Evolutionary conservation across 495 filamentous ascomycete species (phyloP), one percentile per base, ranked within the genome.

Genomic region (Delitschia confertaspora): DNA sequence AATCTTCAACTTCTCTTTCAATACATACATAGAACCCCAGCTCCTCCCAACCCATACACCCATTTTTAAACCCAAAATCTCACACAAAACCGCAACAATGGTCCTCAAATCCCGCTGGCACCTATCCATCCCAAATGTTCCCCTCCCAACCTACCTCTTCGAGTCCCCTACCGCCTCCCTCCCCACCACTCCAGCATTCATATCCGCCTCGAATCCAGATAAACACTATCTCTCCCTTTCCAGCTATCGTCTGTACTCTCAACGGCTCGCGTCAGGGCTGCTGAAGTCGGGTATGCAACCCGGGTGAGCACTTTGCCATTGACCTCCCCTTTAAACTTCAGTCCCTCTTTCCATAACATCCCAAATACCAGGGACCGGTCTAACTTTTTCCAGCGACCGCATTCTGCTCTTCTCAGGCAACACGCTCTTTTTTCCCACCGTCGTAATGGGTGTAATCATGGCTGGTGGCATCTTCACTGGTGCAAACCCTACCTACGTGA

Each of bases 381-480:
- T n/a, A n/a, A n/a, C n/a, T n/a, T n/a, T n/a, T n/a, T n/a, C n/a
- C n/a, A n/a, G 82, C 20, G 85, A 88, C 52, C 74, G 83, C 5
- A 76, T 91, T 3, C 67, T 91, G 13, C 67, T 65, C 10, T 65
- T 55, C 47, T 60, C 56, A 6, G 61, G 60, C 16, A 66, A 66
- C 42, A 61, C 55, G 51, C 59, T 91, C 33, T 85, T 80, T 67
- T 86, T 80, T 58, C 79, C 86, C 0, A 69, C 77, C 7, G 61
- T 85, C 1, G 75, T 88, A 49, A 67, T 85, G 53, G 85, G 83
- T 11, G 67, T 82, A 17, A 66, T 84, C 24, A 84, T 84, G 70
- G 82, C 85, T 0, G 84, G 86, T 3, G 83, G 82, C 4, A 69
- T 88, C 41, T 89, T 88, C 61, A 78, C 76, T 11, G 85, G 83